Evolutionary conservation across 805 yeast genomes (phyloP).

Genomic region (Candida fluviatilis): DNA sequence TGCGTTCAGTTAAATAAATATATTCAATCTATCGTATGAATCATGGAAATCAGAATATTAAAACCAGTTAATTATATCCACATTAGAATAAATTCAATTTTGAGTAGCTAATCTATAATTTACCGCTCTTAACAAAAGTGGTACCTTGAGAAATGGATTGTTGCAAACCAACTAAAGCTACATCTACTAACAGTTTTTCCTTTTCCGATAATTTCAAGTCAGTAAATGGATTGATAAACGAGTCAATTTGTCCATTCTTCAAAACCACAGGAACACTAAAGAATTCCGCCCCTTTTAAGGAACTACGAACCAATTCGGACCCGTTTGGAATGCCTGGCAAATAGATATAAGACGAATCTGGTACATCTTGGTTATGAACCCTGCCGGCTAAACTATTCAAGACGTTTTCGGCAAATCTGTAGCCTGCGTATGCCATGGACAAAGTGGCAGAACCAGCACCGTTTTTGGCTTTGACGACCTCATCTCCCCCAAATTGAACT

Average conservation of each 20-base stretch:
- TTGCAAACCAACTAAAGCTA: constrained; percentile 37
- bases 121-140: constrained; percentile 34
- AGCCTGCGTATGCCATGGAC: constrained; percentile 95
- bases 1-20: no score
- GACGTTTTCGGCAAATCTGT: constrained; percentile 62
- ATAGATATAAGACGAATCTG: constrained; percentile 50
- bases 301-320: constrained; percentile 29
- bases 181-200: constrained; percentile 31
- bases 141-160: constrained; percentile 39
- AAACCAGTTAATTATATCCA: background rate
- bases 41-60: no score
- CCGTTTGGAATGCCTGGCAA: constrained; percentile 54
- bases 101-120: constrained; percentile 19
- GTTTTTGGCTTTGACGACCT: constrained; percentile 90
- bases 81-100: no score
- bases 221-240: constrained; percentile 33
- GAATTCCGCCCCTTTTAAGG: constrained; percentile 37
- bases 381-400: constrained; percentile 27
- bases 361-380: constrained; percentile 17
- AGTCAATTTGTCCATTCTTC: constrained; percentile 31
- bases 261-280: constrained; percentile 48
- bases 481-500: constrained; percentile 80
- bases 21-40: no score
- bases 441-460: constrained; percentile 95
- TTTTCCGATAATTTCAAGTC: constrained; percentile 23